A percentile compares a stretch with the other conserved stretches of the same genome.
phyloP scores from a whole-genome alignment of 805 yeast species.

The Ogataea parapolymorpha region DNA sequence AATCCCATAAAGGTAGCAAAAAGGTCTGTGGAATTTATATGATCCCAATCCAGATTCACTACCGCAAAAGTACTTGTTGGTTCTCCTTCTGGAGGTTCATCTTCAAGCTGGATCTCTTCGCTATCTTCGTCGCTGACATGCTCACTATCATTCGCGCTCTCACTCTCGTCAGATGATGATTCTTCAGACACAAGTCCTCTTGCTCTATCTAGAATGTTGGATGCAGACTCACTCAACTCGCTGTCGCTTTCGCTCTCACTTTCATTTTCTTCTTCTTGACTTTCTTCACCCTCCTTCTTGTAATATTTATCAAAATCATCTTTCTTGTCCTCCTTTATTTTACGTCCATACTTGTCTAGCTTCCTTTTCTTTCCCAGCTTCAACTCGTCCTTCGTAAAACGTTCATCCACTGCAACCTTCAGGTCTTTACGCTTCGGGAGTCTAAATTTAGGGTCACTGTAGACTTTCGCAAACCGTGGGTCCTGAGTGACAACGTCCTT shows the following conservation, averaged over 20 bases:
- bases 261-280: conserved; percentile 44
- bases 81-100: conserved; percentile 70
- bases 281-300: conserved; percentile 33
- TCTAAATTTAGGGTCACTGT: conserved; percentile 85
- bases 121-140: conserved; percentile 32
- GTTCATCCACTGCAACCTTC: conserved; percentile 77
- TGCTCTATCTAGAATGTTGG: conserved; percentile 40
- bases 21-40: conserved; percentile 79
- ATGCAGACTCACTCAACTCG: conserved; percentile 32
- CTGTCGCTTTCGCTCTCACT: conserved; percentile 43
- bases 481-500: conserved; percentile 50
- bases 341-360: conserved; percentile 88
- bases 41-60: conserved; percentile 97
- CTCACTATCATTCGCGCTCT: conserved; percentile 19
- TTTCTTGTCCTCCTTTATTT: conserved; percentile 42
- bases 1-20: conserved; percentile 87
- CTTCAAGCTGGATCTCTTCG: conserved; percentile 48
- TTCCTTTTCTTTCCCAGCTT: conserved; percentile 57
- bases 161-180: conserved; percentile 37
- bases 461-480: conserved; percentile 73
- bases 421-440: conserved; percentile 65
- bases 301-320: conserved; percentile 65
- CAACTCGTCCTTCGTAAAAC: conserved; percentile 70
- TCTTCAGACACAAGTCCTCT: conserved; percentile 55
- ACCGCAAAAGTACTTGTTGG: conserved; percentile 82